Evolutionary conservation across 345 rosid species (phyloP).

Genomic region (Eucalyptus globulus): DNA sequence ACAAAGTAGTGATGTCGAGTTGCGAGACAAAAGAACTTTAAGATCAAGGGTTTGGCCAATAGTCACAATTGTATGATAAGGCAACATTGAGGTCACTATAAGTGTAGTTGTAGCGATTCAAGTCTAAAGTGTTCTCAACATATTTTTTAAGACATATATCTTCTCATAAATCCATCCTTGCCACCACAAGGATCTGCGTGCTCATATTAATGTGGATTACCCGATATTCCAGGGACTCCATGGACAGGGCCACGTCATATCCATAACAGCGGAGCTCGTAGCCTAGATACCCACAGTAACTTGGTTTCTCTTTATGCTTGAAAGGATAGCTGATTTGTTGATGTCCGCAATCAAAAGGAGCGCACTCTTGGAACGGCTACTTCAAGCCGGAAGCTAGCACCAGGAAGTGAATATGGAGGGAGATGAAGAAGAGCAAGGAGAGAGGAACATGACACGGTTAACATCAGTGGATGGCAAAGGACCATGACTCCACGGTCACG

Average conservation of each 20-base stretch:
- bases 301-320: accelerated
- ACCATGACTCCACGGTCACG: no score
- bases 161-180: no score
- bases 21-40: neutral
- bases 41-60: neutral
- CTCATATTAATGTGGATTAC: neutral
- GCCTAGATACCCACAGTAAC: neutral
- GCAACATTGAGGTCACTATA: neutral
- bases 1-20: neutral
- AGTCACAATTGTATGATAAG: neutral
- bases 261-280: neutral
- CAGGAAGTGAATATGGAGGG: no score
- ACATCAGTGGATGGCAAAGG: no score
- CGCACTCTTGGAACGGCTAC: neutral
- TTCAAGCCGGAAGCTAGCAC: no score
- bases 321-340: no score
- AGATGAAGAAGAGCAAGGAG: no score
- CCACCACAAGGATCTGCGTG: neutral
- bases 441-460: no score
- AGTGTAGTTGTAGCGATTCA: neutral
- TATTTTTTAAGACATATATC: neutral
- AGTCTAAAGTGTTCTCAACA: neutral
- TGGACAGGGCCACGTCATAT: neutral
- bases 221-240: neutral
- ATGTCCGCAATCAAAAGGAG: neutral